Evolutionary conservation across 768 basidiomycete species (phyloP), one percentile per base, ranked within the genome.

Genomic region (Obba rivulosa): DNA sequence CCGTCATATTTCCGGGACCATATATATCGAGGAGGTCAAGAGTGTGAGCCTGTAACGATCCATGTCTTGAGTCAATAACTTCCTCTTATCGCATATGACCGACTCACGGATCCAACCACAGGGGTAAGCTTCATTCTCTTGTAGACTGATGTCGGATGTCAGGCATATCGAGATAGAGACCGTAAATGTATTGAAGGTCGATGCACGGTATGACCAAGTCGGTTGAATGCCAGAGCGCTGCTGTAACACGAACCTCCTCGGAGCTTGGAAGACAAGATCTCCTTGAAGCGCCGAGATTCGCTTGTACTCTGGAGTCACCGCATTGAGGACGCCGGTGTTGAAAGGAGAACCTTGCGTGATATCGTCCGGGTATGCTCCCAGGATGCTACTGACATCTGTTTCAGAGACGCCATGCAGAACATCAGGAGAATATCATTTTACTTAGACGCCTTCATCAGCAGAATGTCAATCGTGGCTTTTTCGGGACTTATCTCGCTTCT

Each of bases 21-120:
- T 48, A 62, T 4, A 60, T 43, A 34, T 56, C 55, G 2, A 54
- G 36, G 10, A 65, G 38, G 42, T 65, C 65, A 11, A 51, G 58
- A 2, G 41, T 55, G 43, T 62, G 61, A 0, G 50, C 51, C 54
- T 60, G 20, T 16, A 13, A n/a, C n/a, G n/a, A n/a, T n/a, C n/a
- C n/a, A n/a, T n/a, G n/a, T n/a, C n/a, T n/a, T n/a, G n/a, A n/a
- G n/a, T n/a, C n/a, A n/a, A n/a, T n/a, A n/a, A n/a, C n/a, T n/a
- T n/a, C n/a, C n/a, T n/a, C n/a, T n/a, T n/a, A n/a, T n/a, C n/a
- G n/a, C n/a, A n/a, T n/a, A n/a, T n/a, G n/a, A n/a, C n/a, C n/a
- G n/a, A n/a, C n/a, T n/a, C n/a, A n/a, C n/a, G n/a, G n/a, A n/a
- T n/a, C n/a, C n/a, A n/a, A n/a, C n/a, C n/a, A n/a, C n/a, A n/a